A percentile compares a stretch with the other conserved stretches of the same genome.
Evolutionary conservation across 2,329 filamentous ascomycete genomes (phyloP).

Genomic region (Apiospora aurea): DNA sequence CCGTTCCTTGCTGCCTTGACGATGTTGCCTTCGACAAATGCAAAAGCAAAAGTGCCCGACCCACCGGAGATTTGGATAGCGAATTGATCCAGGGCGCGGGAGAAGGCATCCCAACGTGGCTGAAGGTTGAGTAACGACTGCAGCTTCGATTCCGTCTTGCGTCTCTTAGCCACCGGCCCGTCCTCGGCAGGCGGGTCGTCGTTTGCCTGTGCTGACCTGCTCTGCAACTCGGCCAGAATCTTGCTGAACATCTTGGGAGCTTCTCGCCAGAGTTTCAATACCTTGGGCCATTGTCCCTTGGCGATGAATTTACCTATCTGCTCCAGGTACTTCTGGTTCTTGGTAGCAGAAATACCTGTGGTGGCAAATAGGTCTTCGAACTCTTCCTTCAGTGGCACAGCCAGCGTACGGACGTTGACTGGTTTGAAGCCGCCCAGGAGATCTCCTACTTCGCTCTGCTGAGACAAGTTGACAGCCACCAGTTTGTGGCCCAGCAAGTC

Average conservation of each 20-base stretch:
- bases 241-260: conserved; percentile 86
- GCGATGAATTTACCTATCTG: conserved; percentile 80
- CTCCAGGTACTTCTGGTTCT: conserved; percentile 87
- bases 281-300: conserved; percentile 85
- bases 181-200: conserved; percentile 46
- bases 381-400: conserved; percentile 89
- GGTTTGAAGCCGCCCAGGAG: conserved; percentile 96
- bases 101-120: conserved; percentile 82
- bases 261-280: conserved; percentile 86
- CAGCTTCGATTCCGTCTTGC: conserved; percentile 71
- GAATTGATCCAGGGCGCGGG: conserved; percentile 76
- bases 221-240: conserved; percentile 63
- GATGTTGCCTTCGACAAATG: conserved; percentile 94
- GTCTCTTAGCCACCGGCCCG: conserved; percentile 73
- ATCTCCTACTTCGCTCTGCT: conserved; percentile 98
- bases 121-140: conserved; percentile 64
- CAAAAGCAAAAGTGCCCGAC: conserved; percentile 84
- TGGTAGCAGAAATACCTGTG: conserved; percentile 84
- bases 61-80: conserved; percentile 79
- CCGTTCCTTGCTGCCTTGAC: conserved; percentile 95
- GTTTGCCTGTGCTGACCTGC: conserved; percentile 48
- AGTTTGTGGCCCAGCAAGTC: conserved; percentile 84
- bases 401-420: conserved; percentile 85
- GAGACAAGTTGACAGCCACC: conserved; percentile 92
- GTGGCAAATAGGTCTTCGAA: conserved; percentile 89